Evolutionary conservation across 2,329 filamentous ascomycete genomes (phyloP), one percentile per base, ranked within the genome.

Genomic region (Fusarium paranaense): DNA sequence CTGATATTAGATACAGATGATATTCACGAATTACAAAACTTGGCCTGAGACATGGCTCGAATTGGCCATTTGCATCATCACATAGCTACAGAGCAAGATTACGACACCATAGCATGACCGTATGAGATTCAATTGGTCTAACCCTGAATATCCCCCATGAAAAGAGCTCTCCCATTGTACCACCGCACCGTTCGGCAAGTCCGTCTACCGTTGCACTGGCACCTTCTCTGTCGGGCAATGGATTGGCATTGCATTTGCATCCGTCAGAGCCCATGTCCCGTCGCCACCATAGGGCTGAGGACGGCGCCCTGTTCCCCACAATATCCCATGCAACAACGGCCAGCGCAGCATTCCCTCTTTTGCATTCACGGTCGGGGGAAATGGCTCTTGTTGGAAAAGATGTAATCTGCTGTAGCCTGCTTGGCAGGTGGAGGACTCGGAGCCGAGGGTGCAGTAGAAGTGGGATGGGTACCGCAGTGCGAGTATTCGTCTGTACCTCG

Each of bases 281-380:
- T 63, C 8, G 50, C 33, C 45, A 57, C 50, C 52, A 37, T 64
- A 64, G 62, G 62, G 62, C 62, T 64, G 62, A 64, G n/a, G 37
- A 18, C 22, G 56, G 22, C 56, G 33, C 56, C 56, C 20, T 18
- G 32, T 62, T 62, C 60, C 20, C 61, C 61, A 63, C 61, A 54
- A 54, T 54, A 54, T 14, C 40, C 33, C 20, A 16, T 45, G 18
- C 22, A 35, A 62, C 59, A 27, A 62, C 59, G 16, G 30, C 59
- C 59, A 62, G n/a, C 59, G 38, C 38, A 62, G 14, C 59, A 50
- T 52, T n/a, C 10, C 10, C 9, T 14, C 10, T 50, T n/a, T 58
- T 7, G 54, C 54, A 27, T 58, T 58, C 33, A 58, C 33, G 56
- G 22, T 18, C 30, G 45, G 25, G 16, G 45, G 45, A 50, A 6